Base-by-base conservation (phyloP, 2,329 filamentous ascomycete species). In the Penicillium hesseltinei region DNA sequence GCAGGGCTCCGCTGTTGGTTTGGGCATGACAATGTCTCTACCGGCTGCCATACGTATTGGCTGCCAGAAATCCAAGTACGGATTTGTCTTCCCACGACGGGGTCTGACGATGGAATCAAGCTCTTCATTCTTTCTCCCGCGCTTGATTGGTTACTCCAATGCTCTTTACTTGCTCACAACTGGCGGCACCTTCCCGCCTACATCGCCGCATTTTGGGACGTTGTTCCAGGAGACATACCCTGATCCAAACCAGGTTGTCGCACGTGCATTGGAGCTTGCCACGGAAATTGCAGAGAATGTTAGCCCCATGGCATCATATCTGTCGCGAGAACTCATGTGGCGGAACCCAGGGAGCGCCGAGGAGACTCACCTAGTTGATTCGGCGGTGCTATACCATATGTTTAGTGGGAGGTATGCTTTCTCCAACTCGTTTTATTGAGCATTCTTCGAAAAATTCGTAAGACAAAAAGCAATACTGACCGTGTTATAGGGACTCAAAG, bases 61-160 rank as follows among this genome's bases (percentile, higher is more conserved):
- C 19, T 54, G 51, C 27, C 35, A 54, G 25, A 40, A 55, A 40
- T 39, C 33, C 25, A 51, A 59, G 27, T 59, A 51, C 17, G 48
- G 57, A 15, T 59, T 59, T 38, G 45, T 48, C 13, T 59, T 59
- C 38, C 48, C 57, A 4, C 27, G 57, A 17, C 47, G 47, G 25
- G 57, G 52, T 33, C 40, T 59, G 2, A 59, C 52, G 8, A 59
- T 59, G 57, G 57, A 59, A 21, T 59, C 57, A 1, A 39, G 40
- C 23, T 45, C 45, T 31, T 59, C 52, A 6, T 59, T 51, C 48
- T 59, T 56, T 27, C 53, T 59, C 5, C 57, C 57, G 4, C 48
- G 57, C 4, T 42, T 59, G 38, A 49, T 56, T 43, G 57, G 53
- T 1, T 59, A 56, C 15, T 51, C 45, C 3, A 56, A 59, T 40